A percentile compares a stretch with the other conserved stretches of the same genome.
Conservation (phyloP, 495 filamentous ascomycete species). For the Trypethelium eluteriae region DNA sequence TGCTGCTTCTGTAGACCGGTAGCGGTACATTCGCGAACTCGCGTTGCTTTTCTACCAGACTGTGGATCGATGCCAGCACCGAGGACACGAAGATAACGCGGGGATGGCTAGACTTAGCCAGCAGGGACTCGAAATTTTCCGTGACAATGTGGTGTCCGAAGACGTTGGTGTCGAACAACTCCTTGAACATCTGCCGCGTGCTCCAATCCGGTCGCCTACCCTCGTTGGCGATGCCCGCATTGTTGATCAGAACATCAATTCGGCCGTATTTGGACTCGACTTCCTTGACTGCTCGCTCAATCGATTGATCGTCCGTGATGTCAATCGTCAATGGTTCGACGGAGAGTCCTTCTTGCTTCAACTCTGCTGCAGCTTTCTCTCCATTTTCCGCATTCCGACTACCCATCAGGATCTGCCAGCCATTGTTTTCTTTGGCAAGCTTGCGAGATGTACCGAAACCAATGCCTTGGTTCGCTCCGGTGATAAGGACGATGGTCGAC, state of each 20-base stretch:
- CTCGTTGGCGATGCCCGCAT: conserved; percentile 10
- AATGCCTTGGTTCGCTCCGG: conserved; percentile 28
- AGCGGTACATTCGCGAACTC: background rate
- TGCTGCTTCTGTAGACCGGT: background rate
- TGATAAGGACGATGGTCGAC: conserved; percentile 23
- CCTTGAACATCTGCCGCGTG: background rate
- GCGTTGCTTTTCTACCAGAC: background rate
- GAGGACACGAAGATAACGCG: background rate
- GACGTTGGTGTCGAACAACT: conserved; percentile 3
- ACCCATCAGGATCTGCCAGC: conserved; percentile 20
- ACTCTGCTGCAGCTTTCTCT: conserved; percentile 13
- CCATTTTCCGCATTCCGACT: conserved; percentile 17
- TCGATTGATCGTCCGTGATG: conserved; percentile 17
- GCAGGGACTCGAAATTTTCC: background rate
- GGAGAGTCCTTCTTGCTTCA: conserved; percentile 6
- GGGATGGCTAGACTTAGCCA: background rate
- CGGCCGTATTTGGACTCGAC: conserved; percentile 15
- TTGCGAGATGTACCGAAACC: conserved; percentile 24
- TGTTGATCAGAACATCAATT: conserved; percentile 19
- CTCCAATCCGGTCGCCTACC: background rate
- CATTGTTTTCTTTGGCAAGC: conserved; percentile 13
- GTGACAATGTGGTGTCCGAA: conserved; percentile 5
- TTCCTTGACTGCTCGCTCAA: conserved; percentile 14
- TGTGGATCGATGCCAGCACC: background rate
- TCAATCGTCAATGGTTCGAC: conserved; percentile 21